Base-by-base conservation (phyloP, 2,329 filamentous ascomycete species). In the Diaporthe longicolla region DNA sequence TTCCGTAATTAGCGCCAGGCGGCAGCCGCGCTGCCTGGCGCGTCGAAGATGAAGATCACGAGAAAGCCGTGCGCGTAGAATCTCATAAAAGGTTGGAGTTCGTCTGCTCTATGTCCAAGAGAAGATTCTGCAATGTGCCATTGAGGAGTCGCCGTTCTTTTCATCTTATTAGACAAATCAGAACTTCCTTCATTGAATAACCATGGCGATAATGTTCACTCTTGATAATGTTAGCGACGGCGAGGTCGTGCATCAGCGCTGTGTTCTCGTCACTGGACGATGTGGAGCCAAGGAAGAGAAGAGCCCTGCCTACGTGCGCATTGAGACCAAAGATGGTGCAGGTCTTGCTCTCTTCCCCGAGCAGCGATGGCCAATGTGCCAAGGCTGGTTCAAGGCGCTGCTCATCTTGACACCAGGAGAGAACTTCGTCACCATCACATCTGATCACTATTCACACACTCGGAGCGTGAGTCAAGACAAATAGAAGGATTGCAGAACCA, bases 311-410 rank as follows among this genome's bases (percentile, higher is more conserved):
- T 54, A 37, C 17, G 63, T 66, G 32, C 45, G 45, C 11, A 66
- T 66, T 45, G 45, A 66, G 32, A 66, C 45, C 45, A 21, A 52
- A 40, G 45, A 66, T 15, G 45, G 11, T 40, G 45, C 45, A 26
- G 63, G 45, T 4, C 7, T 7, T 66, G 63, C 2, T 40, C 63
- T 74, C 9, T 78, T 77, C 29, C 73, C 74, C 29, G 74, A 74
- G 10, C 76, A 77, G 52, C 70, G 69, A 54, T 78, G 76, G 77
- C 77, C 76, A 9, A 73, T 76, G 72, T 73, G 71, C 40, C 43
- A 61, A 13, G 75, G 76, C 24, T 52, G 72, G 58, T 78, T 78
- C 77, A 78, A 78, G 66, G 76, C 75, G 26, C 74, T 77, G 29
- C 61, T 77, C 45, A 52, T 78, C 48, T 72, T 78, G 19, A 73